Evolutionary conservation across 2,329 filamentous ascomycete species (phyloP), one percentile per base, ranked within the genome.

Genomic region (Sporothrix humicola): DNA sequence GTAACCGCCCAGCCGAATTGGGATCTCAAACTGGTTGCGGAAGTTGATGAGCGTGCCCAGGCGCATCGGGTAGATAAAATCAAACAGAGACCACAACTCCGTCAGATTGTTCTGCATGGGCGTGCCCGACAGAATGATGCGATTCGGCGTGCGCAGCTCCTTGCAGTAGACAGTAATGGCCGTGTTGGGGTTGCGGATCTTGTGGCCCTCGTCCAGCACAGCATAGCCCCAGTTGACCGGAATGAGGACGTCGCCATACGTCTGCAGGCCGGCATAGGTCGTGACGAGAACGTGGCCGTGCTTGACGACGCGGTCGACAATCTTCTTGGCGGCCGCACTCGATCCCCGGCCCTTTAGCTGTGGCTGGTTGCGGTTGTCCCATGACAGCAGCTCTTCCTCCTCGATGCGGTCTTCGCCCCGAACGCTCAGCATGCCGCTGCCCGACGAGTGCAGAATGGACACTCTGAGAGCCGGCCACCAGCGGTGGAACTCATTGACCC

Each of bases 381-480:
- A 84, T 17, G 85, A 82, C 77, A 88, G 82, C 81, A 88, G 82
- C 81, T 90, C 83, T 79, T 89, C 81, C 81, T 90, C 83, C n/a
- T 85, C 84, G 1, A 85, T 72, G 52, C 50, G 44, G 54, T 74
- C 73, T 79, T 73, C 71, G 52, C 54, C 63, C 52, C 52, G 59
- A 23, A 48, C 71, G 3, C 52, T 69, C 81, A 98, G 84, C 95
- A 99, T 98, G 20, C 96, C 97, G 80, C 94, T 98, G 2, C 96
- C 96, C 4, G 96, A 98, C 0, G 94, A 94, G 80, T 99, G 96
- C 68, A 99, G 82, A 75, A 99, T 98, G 0, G 95, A 97, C 5
- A 99, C 96, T 58, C 97, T 89, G 46, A 99, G 85, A n/a, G 96
- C 92, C n/a, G 96, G 96, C 97, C 97, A 99, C 97, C 97, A 99